Evolutionary conservation across 1,139 yeast species (phyloP), one percentile per base, ranked within the genome.

Genomic region (Saccharomyces hybrid): DNA sequence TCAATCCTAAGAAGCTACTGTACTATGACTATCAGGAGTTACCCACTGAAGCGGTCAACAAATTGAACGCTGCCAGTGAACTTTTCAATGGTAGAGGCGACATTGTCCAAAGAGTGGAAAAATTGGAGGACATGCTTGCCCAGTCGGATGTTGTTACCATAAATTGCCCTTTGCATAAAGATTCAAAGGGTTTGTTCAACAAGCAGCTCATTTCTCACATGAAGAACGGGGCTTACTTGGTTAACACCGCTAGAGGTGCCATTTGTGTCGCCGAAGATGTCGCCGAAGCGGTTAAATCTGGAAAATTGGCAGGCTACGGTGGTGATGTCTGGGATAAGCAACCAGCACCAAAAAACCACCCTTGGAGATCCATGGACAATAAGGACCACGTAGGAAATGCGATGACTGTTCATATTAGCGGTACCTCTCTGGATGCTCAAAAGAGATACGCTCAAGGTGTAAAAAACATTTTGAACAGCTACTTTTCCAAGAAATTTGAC

Each of bases 241-340:
- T 87, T 57, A 86, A 87, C 76, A 87, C 95, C 53, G 95, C 95
- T 16, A 80, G 95, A 69, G 95, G 95, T 59, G 93, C 91, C 53
- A 85, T 86, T 60, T 79, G 86, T 70, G 82, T 78, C 55, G 84
- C 82, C 51, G 78, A 86, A 61, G 95, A 82, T 63, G 87, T 86
- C 57, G 90, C 90, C 0, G 91, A 77, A 14, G 93, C 93, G 0
- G 78, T 86, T 51, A 68, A 77, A 54, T 73, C 82, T 47, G 95
- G 95, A 52, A 86, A 84, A 64, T 71, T 86, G 57, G 76, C 84
- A 61, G 91, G 93, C 51, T 86, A 87, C 67, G 93, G 91, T 64
- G 95, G 95, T 64, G 95, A 86, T 69, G 95, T 87, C 52, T 86
- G 93, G 89, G 79, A 68, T 75, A 84, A 84, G 31, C 95, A 86